A percentile compares a stretch with the other conserved stretches of the same genome.
Evolutionary conservation across 2,329 filamentous ascomycete species (phyloP).

Genomic region (Hypocrella siamensis): DNA sequence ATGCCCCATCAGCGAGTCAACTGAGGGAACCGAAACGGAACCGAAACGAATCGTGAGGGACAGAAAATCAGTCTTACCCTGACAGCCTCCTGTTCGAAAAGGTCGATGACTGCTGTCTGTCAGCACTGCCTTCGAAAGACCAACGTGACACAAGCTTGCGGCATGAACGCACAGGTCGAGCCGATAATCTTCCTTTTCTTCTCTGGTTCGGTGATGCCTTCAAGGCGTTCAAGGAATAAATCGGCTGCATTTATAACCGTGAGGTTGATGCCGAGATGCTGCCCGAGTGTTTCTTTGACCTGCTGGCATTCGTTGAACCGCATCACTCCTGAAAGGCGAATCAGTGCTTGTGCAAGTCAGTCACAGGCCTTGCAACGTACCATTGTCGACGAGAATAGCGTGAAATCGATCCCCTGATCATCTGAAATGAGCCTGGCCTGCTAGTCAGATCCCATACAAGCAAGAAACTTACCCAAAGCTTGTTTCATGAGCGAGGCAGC

Average conservation of each 20-base stretch:
- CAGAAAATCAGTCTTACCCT: slow-evolving; percentile 5
- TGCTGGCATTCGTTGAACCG: slow-evolving; percentile 69
- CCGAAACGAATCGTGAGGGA: neutral
- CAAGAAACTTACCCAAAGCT: slow-evolving; percentile 42
- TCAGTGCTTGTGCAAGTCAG: slow-evolving; percentile 17
- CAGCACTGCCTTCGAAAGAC: slow-evolving; percentile 28
- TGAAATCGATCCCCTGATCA: slow-evolving; percentile 21
- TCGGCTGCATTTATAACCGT: slow-evolving; percentile 71
- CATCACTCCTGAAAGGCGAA: slow-evolving; percentile 35
- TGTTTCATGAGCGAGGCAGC: slow-evolving; percentile 74
- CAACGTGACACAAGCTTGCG: no score
- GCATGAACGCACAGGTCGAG: slow-evolving; percentile 17
- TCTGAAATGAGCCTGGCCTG: neutral
- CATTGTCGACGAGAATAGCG: slow-evolving; percentile 74
- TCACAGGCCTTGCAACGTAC: neutral
- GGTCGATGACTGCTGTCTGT: slow-evolving; percentile 26
- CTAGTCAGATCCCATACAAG: slow-evolving; percentile 22
- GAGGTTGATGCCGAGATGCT: slow-evolving; percentile 79
- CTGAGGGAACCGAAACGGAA: neutral
- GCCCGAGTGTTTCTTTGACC: slow-evolving; percentile 63
- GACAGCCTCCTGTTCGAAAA: slow-evolving; percentile 64
- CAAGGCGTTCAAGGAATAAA: slow-evolving; percentile 60
- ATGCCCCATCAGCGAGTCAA: no score
- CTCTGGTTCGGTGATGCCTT: slow-evolving; percentile 66
- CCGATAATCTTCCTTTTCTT: slow-evolving; percentile 79